Conservation (phyloP, 73 alveolate species). For the Paramecium caudatum region DNA sequence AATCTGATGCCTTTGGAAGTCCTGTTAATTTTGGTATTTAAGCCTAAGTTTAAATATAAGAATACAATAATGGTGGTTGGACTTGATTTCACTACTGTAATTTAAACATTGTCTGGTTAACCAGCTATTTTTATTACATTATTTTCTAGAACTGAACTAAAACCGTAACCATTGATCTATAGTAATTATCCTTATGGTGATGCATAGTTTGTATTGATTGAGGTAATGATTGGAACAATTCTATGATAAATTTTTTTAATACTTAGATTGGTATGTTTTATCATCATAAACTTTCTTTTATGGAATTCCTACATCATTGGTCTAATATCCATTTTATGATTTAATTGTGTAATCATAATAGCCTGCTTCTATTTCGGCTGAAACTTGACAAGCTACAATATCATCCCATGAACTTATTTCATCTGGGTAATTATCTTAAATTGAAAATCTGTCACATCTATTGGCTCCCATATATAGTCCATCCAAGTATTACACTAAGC, state of each 20-base stretch:
- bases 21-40: not conserved
- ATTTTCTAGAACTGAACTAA: not conserved
- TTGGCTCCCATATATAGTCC: conserved; percentile 34
- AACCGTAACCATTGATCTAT: conserved; percentile 23
- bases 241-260: not conserved
- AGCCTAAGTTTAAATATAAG: too few relatives aligned
- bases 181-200: conserved; percentile 37
- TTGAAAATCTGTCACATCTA: conserved; percentile 53
- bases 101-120: not conserved
- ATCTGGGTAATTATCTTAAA: conserved; percentile 22
- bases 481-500: not conserved
- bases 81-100: not conserved
- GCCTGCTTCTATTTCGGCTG: conserved; percentile 58
- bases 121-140: conserved; percentile 32
- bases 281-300: conserved; percentile 23
- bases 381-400: conserved; percentile 34
- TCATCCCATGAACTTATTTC: conserved; percentile 35
- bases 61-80: not conserved
- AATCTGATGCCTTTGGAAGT: too few relatives aligned
- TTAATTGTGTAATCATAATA: conserved; percentile 34
- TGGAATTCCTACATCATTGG: not conserved
- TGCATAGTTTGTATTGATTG: not conserved
- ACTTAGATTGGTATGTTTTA: not conserved
- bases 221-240: conserved; percentile 13
- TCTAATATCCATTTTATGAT: conserved; percentile 30